These are phyloP conservation scores for Fusarium redolens DNA, from an alignment of 2,329 filamentous ascomycete species.

Conservation along the genomic window DNA sequence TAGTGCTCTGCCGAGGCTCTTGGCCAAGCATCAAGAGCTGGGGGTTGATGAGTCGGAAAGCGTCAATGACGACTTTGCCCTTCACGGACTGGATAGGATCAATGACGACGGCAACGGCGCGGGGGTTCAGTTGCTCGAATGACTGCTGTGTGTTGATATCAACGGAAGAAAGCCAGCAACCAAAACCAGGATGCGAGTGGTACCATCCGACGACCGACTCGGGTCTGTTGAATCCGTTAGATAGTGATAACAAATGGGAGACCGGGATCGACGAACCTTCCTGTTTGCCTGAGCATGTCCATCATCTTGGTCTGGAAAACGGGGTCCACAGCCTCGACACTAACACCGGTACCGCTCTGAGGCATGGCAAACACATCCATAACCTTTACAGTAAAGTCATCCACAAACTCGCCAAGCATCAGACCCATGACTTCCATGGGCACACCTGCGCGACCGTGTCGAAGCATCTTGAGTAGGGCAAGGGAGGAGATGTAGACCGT, in stretches of 20 bases:
- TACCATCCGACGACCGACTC: constrained; percentile 99
- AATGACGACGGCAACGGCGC: constrained; percentile 96
- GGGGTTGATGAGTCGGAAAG: constrained; percentile 97
- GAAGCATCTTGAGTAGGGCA: constrained; percentile 97
- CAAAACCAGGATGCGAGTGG: constrained; percentile 98
- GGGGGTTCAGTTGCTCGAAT: constrained; percentile 98
- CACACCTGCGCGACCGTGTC: constrained; percentile 95
- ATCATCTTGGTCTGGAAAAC: constrained; percentile 99
- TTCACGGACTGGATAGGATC: constrained; percentile 99
- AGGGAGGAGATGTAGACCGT: constrained; percentile 99
- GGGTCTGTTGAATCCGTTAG: constrained; percentile 66
- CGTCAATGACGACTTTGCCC: constrained; percentile 99
- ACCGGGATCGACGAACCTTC: constrained; percentile 71
- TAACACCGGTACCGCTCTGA: constrained; percentile 97
- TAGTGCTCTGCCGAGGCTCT: constrained; percentile 96
- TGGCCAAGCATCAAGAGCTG: constrained; percentile 98
- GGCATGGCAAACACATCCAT: constrained; percentile 99
- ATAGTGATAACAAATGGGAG: background rate
- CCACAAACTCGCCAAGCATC: constrained; percentile 98
- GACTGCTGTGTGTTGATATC: constrained; percentile 99
- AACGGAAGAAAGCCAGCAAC: constrained; percentile 98
- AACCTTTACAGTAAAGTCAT: constrained; percentile 98
- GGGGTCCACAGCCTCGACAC: constrained; percentile 96
- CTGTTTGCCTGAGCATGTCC: constrained; percentile 99
- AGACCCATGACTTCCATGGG: constrained; percentile 99